Base-by-base conservation (phyloP, 768 basidiomycete species). In the Suillus subluteus region DNA sequence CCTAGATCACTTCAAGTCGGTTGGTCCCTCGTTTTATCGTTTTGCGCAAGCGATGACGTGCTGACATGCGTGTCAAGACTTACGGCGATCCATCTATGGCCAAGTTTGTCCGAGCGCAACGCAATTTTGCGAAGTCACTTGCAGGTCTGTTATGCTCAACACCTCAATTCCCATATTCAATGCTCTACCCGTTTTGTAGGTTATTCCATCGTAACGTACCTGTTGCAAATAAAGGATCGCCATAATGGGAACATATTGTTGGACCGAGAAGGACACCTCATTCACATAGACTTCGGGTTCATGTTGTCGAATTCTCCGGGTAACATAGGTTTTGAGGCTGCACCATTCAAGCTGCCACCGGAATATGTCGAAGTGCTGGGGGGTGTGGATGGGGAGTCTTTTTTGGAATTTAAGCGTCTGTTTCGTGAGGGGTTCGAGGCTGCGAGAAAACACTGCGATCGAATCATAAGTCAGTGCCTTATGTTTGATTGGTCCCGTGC, bases 231-330 rank as follows among this genome's bases (percentile, higher is more conserved):
- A 79, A 99, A 99, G 79, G 98, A 99, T 77, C 88, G 98, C 15
- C 98, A 99, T 75, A 99, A 99, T 73, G 98, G 98, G 38, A 99
- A 99, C 75, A 99, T 99, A 63, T 86, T 99, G 6, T 81, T 99
- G 58, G 98, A 99, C 79, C 88, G 94, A 63, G 95, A 98, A 41
- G 98, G 98, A 0, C 96, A 96, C 71, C 83, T 98, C 30, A 91
- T 98, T 59, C 94, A 99, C 76, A 99, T 99, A 67, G 98, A 99
- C 78, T 99, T 99, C 75, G 98, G 98, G 2, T 99, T 99, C 81
- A 97, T 99, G 85, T 84, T 99, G 41, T 92, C 92, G 52, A 98
- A 98, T 77, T 95, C 96, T 1, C 98, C 98, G 0, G 97, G 97
- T 23, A 97, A 97, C 75, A 92, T 99, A 69, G 94, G 97, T 35